These are phyloP conservation scores for Ogataea pilisensis DNA, from an alignment of 805 yeast genomes.

Conservation along the genomic window DNA sequence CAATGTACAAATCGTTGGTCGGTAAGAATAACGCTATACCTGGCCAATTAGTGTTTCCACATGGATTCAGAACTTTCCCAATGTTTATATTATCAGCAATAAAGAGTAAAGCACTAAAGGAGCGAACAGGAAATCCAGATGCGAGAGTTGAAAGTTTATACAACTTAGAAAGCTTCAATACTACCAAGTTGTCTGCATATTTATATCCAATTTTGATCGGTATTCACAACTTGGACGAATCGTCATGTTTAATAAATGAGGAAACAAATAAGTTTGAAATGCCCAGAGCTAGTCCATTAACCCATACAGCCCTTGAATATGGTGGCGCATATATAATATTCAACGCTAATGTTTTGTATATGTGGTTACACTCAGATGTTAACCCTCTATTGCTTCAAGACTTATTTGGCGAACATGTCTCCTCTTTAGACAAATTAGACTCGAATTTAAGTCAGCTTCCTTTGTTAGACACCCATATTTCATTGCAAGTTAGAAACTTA, in stretches of 20 bases:
- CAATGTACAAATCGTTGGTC: conserved; percentile 50
- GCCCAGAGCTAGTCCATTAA: conserved; percentile 48
- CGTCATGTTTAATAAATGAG: conserved; percentile 49
- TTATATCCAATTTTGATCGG: conserved; percentile 80
- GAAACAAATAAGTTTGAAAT: conserved; percentile 39
- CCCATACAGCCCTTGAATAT: conserved; percentile 39
- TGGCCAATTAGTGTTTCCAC: conserved; percentile 76
- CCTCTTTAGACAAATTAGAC: conserved; percentile 42
- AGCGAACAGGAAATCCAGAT: conserved; percentile 53
- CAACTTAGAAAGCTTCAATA: conserved; percentile 47
- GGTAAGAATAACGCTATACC: conserved; percentile 42
- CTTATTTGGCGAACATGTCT: conserved; percentile 58
- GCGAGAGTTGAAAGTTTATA: conserved; percentile 53
- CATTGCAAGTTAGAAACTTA: conserved; percentile 61
- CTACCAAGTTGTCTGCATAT: conserved; percentile 54
- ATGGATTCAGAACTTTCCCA: conserved; percentile 68
- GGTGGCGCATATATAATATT: conserved; percentile 80
- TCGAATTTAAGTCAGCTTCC: conserved; percentile 61
- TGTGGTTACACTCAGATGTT: conserved; percentile 70
- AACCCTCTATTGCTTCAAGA: conserved; percentile 67
- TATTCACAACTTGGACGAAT: conserved; percentile 57
- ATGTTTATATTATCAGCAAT: conserved; percentile 63
- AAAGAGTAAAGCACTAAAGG: conserved; percentile 61
- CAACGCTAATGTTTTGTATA: conserved; percentile 54
- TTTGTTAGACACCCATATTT: conserved; percentile 61